Base-by-base conservation (phyloP, 2,329 filamentous ascomycete species). In the Cytospora piceicola region DNA sequence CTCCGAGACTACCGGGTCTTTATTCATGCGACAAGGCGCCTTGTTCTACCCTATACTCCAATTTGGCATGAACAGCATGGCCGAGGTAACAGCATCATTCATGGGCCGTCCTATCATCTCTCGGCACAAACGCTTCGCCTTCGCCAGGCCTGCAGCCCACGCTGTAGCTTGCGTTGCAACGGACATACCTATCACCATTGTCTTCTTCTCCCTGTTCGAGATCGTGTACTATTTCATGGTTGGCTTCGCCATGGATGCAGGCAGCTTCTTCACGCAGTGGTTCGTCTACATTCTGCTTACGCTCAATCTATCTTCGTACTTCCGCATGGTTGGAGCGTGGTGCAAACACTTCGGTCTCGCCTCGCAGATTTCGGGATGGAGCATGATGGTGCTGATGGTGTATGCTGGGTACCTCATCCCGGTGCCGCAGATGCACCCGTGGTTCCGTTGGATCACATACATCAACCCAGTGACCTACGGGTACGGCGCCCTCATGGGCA, bases 391-490 rank as follows among this genome's bases (percentile, higher is more conserved):
- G 11, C 29, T 49, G 22, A 76, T 89, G 61, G 83, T 89, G 52
- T 90, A 90, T 73, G 87, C 82, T 8, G 88, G 88, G 15, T 90
- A 87, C 73, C 80, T 88, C 73, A 89, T 90, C 63, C 81, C 80
- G 4, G 85, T 87, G 34, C 81, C 81, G 24, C 77, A 85, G 66
- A 89, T 89, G 87, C 84, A 86, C 52, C 82, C 83, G 0, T 89
- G 85, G 85, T 83, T 90, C 24, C 76, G 79, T 3, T 90, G 87
- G 87, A 73, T 89, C 4, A 87, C 82, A 67, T 88, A 85, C 84
- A 83, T 89, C 34, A 83, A 90, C 68, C 90, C 90, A 0, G 77
- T 93, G 3, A 85, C 89, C 0, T 92, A 92, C 65, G 87, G 81
- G 0, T 93, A 92, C 65, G 87, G 92, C 69, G 84, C 84, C 0